A percentile compares a stretch with the other conserved stretches of the same genome.
phyloP scores from a whole-genome alignment of 345 rosid species.

The Eucalyptus marginata region DNA sequence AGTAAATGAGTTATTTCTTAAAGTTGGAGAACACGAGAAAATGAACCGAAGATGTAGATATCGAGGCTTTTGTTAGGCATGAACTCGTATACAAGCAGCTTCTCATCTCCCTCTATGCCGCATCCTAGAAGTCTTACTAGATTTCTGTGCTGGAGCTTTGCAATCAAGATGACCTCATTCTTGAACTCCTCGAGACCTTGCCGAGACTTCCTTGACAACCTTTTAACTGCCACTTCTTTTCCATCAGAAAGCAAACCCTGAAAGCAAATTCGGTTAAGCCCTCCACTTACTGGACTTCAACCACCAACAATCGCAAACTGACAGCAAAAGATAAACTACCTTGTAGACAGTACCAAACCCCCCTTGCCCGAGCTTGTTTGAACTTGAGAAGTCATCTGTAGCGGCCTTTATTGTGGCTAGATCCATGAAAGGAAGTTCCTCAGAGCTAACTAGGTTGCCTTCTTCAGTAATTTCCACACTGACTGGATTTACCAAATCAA shows the following conservation, averaged over 20 bases:
- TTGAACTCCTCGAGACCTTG: slow-evolving; percentile 28
- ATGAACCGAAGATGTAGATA: slow-evolving; percentile 19
- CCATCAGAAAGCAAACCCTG: slow-evolving; percentile 14
- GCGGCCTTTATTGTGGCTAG: slow-evolving; percentile 2
- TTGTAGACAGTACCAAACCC: slow-evolving; percentile 32
- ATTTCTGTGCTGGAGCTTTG: slow-evolving; percentile 25
- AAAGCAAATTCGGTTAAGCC: not conserved
- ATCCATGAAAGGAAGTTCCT: slow-evolving; percentile 19
- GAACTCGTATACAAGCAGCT: slow-evolving; percentile 24
- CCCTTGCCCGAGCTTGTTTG: slow-evolving; percentile 24
- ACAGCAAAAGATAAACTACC: not conserved
- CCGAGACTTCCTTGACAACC: slow-evolving; percentile 15
- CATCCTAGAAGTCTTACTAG: slow-evolving; percentile 28
- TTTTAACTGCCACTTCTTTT: slow-evolving; percentile 19
- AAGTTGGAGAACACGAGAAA: not conserved
- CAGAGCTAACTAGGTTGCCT: slow-evolving; percentile 4
- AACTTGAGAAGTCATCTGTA: slow-evolving; percentile 16
- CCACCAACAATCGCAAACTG: not conserved
- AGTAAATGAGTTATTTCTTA: not conserved
- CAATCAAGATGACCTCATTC: slow-evolving; percentile 24
- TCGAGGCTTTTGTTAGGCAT: slow-evolving; percentile 34
- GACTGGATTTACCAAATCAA: not conserved
- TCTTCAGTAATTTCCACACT: not conserved
- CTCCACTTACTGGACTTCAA: not conserved
- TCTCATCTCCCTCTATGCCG: slow-evolving; percentile 11